phyloP scores from a whole-genome alignment of 2,329 filamentous ascomycete species.

The Aspergillus pseudonomiae region DNA sequence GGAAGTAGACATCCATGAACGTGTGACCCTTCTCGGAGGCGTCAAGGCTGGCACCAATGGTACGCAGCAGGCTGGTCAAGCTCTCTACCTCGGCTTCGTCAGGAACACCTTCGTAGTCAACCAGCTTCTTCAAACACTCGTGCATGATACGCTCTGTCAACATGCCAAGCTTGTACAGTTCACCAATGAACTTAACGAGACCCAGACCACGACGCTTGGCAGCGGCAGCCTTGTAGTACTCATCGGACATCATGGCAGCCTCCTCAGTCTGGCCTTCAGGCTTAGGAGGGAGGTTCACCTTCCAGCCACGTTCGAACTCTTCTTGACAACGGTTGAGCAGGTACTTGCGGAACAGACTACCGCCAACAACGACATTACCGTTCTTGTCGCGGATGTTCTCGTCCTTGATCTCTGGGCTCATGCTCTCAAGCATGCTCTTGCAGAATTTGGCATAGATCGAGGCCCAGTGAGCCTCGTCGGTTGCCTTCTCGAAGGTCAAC shows the following conservation, averaged over 20 bases:
- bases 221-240: constrained; percentile 92
- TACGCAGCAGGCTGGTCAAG: constrained; percentile 86
- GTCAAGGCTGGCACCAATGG: constrained; percentile 88
- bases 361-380: constrained; percentile 85
- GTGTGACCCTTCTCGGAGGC: constrained; percentile 76
- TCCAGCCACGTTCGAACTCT: constrained; percentile 98
- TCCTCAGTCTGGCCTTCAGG: constrained; percentile 74
- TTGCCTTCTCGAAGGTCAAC: constrained; percentile 98
- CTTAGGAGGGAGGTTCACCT: constrained; percentile 78
- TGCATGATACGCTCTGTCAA: constrained; percentile 99
- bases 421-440: constrained; percentile 92
- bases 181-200: constrained; percentile 98
- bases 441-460: constrained; percentile 99
- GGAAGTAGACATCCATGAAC: constrained; percentile 94
- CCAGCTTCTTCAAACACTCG: constrained; percentile 94
- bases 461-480: constrained; percentile 97
- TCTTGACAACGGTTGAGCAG: constrained; percentile 97
- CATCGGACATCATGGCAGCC: constrained; percentile 84
- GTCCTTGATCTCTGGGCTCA: constrained; percentile 93
- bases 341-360: constrained; percentile 96
- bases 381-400: constrained; percentile 91
- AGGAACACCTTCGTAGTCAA: constrained; percentile 90
- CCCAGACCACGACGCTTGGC: constrained; percentile 96
- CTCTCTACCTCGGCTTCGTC: constrained; percentile 97
- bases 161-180: constrained; percentile 98